phyloP scores from a whole-genome alignment of 805 yeast species.

The Saccharomycopsis vini region DNA sequence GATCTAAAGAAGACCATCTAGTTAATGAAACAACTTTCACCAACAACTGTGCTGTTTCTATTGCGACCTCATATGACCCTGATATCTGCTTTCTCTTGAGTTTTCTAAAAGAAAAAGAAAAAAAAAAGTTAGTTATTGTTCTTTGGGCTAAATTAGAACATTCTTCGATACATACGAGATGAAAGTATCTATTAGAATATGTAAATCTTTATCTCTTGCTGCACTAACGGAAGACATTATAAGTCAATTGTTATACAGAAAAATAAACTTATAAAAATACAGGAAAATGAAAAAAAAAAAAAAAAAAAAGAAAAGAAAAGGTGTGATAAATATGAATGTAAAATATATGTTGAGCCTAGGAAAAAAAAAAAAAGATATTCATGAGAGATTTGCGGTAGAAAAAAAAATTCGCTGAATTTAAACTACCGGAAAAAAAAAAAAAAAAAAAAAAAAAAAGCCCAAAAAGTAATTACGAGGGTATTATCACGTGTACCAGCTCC shows the following conservation, averaged over 20 bases:
- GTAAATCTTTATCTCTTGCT: constrained; percentile 27
- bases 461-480: too few relatives aligned
- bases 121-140: constrained; percentile 1
- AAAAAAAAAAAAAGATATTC: too few relatives aligned
- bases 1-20: constrained; percentile 74
- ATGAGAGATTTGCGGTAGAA: too few relatives aligned
- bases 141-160: neutral
- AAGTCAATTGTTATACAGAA: too few relatives aligned
- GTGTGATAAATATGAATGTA: too few relatives aligned
- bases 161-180: constrained; percentile 27
- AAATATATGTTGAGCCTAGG: too few relatives aligned
- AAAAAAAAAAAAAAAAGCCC: too few relatives aligned
- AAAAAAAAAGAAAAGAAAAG: neutral
- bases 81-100: constrained; percentile 77
- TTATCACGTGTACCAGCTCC: too few relatives aligned
- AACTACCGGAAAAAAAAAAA: too few relatives aligned
- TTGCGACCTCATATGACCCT: constrained; percentile 76
- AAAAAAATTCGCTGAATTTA: too few relatives aligned
- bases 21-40: constrained; percentile 85
- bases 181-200: constrained; percentile 34
- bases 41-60: constrained; percentile 77
- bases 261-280: neutral
- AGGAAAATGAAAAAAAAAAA: neutral
- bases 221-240: constrained; percentile 14
- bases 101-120: too few relatives aligned